Evolutionary conservation across 768 basidiomycete genomes (phyloP).

Genomic region (Trichaptum fuscoviolaceum): DNA sequence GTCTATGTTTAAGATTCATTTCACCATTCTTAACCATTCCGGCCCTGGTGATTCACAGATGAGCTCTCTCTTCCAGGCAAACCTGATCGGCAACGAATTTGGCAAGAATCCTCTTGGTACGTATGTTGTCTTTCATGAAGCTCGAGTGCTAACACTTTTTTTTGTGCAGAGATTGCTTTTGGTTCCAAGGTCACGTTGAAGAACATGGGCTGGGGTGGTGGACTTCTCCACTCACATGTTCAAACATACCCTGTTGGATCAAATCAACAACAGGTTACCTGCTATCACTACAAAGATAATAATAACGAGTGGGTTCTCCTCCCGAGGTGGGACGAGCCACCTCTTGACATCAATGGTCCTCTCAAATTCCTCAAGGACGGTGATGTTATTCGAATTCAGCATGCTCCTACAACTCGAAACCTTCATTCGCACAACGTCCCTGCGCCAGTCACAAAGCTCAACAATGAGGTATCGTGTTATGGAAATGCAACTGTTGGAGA

Average conservation of each 20-base stretch:
- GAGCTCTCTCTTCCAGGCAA: constrained; percentile 98
- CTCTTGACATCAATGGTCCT: constrained; percentile 59
- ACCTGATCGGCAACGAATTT: constrained; percentile 92
- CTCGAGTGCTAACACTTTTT: background rate
- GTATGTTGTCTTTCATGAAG: constrained; percentile 16
- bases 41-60: constrained; percentile 98
- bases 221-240: constrained; percentile 94
- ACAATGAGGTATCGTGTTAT: constrained; percentile 91
- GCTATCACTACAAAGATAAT: constrained; percentile 98
- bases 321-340: constrained; percentile 74
- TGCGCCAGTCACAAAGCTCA: constrained; percentile 85
- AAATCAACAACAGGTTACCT: constrained; percentile 93
- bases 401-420: constrained; percentile 80
- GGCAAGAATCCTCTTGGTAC: constrained; percentile 80
- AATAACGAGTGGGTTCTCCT: constrained; percentile 90
- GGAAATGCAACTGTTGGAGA: constrained; percentile 90
- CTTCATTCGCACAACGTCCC: constrained; percentile 87
- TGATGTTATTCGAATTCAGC: constrained; percentile 76
- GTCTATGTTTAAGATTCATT: constrained; percentile 93
- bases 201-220: constrained; percentile 97
- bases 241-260: constrained; percentile 93
- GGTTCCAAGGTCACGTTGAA: constrained; percentile 92
- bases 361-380: constrained; percentile 71
- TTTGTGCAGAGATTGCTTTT: constrained; percentile 65
- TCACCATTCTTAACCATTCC: constrained; percentile 87